Conservation (phyloP, 2,329 filamentous ascomycete species). For the Aureobasidium mangrovei region DNA sequence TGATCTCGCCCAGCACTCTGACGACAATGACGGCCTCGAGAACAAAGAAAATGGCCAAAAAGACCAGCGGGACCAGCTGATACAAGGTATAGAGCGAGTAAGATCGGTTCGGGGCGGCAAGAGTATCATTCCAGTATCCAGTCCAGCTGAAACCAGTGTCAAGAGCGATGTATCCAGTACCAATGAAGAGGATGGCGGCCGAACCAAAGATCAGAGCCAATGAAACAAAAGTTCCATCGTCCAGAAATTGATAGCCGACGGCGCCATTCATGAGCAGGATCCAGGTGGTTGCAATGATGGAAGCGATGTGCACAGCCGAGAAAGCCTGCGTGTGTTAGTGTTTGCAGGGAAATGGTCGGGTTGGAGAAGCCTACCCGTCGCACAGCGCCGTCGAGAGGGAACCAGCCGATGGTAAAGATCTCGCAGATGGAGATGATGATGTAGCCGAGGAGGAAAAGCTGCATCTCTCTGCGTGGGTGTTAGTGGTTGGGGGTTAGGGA, state of each 20-base stretch:
- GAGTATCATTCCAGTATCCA: constrained; percentile 57
- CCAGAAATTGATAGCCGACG: constrained; percentile 86
- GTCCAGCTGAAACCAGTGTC: constrained; percentile 89
- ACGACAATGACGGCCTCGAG: constrained; percentile 79
- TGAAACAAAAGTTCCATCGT: constrained; percentile 84
- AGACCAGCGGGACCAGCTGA: constrained; percentile 78
- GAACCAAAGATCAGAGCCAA: constrained; percentile 66
- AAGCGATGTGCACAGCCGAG: constrained; percentile 79
- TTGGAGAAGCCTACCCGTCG: constrained; percentile 53
- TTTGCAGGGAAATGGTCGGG: neutral
- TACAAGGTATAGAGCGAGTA: constrained; percentile 92
- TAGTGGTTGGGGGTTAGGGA: constrained; percentile 1
- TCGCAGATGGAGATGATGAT: constrained; percentile 87
- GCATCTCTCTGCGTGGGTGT: constrained; percentile 66
- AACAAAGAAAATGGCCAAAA: constrained; percentile 78
- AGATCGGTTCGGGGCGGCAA: constrained; percentile 49
- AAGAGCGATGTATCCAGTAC: constrained; percentile 89
- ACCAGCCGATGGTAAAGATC: constrained; percentile 88
- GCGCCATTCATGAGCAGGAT: constrained; percentile 89
- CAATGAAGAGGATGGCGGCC: constrained; percentile 65
- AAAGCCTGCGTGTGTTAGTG: constrained; percentile 54
- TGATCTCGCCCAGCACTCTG: constrained; percentile 73
- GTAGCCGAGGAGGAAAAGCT: constrained; percentile 81
- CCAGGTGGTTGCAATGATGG: constrained; percentile 83
- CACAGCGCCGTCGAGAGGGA: constrained; percentile 63